These are phyloP conservation scores for Ceriops decandra DNA, from an alignment of 345 rosid species.

Conservation along the genomic window DNA sequence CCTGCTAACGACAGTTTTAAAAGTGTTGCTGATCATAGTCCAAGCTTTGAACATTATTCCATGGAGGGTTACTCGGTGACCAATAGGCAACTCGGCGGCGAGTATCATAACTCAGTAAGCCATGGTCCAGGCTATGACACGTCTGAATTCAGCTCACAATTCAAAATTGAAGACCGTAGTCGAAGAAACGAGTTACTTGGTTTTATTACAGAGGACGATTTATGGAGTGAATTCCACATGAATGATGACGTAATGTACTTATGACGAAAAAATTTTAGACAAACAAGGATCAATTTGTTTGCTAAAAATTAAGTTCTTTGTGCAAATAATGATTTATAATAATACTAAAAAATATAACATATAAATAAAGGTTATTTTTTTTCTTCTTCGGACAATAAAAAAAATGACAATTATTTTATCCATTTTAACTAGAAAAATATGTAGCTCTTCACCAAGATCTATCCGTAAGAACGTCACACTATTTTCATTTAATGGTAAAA, in stretches of 20 bases:
- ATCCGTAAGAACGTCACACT: too few relatives aligned
- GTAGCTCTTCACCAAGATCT: too few relatives aligned
- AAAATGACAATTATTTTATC: too few relatives aligned
- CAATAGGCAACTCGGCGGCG: slow-evolving; percentile 28
- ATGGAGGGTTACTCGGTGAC: slow-evolving; percentile 13
- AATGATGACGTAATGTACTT: slow-evolving; percentile 40
- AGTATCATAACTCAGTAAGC: slow-evolving; percentile 21
- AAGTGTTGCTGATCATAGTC: slow-evolving; percentile 9
- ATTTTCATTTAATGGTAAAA: too few relatives aligned
- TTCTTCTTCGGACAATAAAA: too few relatives aligned
- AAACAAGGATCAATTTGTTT: too few relatives aligned
- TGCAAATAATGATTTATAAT: too few relatives aligned
- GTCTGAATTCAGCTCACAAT: slow-evolving; percentile 28
- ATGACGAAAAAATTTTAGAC: slow-evolving; percentile 12
- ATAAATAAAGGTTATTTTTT: too few relatives aligned
- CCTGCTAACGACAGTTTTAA: background rate
- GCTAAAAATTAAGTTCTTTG: too few relatives aligned
- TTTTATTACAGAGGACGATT: slow-evolving; percentile 32
- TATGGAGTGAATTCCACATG: slow-evolving; percentile 38
- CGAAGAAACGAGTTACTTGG: slow-evolving; percentile 36
- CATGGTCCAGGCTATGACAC: slow-evolving; percentile 36
- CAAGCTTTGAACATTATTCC: slow-evolving; percentile 29
- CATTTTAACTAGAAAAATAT: too few relatives aligned
- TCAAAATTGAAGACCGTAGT: slow-evolving; percentile 44
- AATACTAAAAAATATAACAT: too few relatives aligned